Conservation (phyloP, 371 early-diverging fungal species). For the Haplosporangium sp. region DNA sequence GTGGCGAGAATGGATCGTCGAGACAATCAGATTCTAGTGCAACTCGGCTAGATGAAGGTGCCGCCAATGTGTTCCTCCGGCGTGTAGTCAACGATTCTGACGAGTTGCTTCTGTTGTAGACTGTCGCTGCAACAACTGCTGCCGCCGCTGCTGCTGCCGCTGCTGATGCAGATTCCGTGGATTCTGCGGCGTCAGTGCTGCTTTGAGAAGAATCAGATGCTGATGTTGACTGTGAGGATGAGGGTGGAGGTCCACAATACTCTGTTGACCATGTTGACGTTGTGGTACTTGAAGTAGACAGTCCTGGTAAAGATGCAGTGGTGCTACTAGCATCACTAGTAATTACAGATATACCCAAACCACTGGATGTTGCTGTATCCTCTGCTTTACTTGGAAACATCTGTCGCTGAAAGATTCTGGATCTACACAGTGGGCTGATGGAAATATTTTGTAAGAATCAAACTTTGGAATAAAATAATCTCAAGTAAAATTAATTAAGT, state of each 20-base stretch:
- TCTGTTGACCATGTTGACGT: slow-evolving; percentile 44
- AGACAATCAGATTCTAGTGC: slow-evolving; percentile 24
- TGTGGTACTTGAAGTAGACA: slow-evolving; percentile 31
- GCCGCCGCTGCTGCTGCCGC: slow-evolving; percentile 7
- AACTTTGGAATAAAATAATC: not conserved
- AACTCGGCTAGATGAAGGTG: slow-evolving; percentile 14
- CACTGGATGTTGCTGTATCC: slow-evolving; percentile 13
- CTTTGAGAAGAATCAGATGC: not conserved
- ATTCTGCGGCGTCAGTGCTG: not conserved
- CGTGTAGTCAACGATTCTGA: slow-evolving; percentile 21
- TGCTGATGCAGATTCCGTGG: not conserved
- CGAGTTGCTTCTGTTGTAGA: not conserved
- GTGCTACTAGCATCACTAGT: slow-evolving; percentile 20
- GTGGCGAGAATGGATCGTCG: slow-evolving; percentile 46
- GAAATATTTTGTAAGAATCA: not conserved
- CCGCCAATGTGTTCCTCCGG: slow-evolving; percentile 34
- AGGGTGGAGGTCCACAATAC: slow-evolving; percentile 32
- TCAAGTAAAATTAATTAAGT: not conserved
- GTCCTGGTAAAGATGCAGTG: slow-evolving; percentile 14
- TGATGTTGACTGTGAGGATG: slow-evolving; percentile 8
- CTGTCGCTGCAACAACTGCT: slow-evolving; percentile 6
- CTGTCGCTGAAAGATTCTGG: slow-evolving; percentile 48
- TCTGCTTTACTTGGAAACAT: slow-evolving; percentile 33
- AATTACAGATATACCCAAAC: slow-evolving; percentile 38
- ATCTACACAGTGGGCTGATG: slow-evolving; percentile 40